Conservation (phyloP, 257 asterid species). For the Solanum lycopersicoides region DNA sequence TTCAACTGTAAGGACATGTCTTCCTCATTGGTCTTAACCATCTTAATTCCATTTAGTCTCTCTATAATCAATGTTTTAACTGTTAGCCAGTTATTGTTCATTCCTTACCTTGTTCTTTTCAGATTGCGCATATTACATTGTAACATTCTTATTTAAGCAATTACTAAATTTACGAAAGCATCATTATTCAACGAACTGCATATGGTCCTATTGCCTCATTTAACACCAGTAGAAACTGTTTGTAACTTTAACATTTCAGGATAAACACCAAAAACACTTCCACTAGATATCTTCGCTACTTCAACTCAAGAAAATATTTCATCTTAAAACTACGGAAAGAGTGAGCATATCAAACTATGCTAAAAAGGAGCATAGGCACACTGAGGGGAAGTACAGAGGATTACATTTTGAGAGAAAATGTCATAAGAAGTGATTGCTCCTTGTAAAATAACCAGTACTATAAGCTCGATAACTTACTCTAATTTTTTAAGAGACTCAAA, state of each 20-base stretch:
- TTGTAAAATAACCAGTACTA: neutral
- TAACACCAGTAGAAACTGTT: neutral
- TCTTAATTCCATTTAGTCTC: neutral
- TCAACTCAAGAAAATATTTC: neutral
- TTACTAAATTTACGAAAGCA: neutral
- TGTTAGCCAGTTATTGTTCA: neutral
- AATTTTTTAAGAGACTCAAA: slow-evolving; percentile 63
- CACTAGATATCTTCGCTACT: neutral
- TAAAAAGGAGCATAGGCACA: neutral
- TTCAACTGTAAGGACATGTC: neutral
- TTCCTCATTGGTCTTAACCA: neutral
- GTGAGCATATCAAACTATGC: neutral
- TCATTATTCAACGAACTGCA: neutral
- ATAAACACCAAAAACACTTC: neutral
- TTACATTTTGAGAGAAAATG: neutral
- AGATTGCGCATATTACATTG: neutral
- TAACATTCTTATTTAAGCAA: neutral
- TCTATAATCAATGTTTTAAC: neutral
- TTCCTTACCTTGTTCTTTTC: neutral
- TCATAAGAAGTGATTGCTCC: neutral
- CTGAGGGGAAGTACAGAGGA: neutral
- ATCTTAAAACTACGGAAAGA: neutral
- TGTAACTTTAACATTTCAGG: neutral
- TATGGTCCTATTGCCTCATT: neutral
- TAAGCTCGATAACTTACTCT: slow-evolving; percentile 36